phyloP scores from a whole-genome alignment of 2,329 filamentous ascomycete species.

The Claviceps africana region DNA sequence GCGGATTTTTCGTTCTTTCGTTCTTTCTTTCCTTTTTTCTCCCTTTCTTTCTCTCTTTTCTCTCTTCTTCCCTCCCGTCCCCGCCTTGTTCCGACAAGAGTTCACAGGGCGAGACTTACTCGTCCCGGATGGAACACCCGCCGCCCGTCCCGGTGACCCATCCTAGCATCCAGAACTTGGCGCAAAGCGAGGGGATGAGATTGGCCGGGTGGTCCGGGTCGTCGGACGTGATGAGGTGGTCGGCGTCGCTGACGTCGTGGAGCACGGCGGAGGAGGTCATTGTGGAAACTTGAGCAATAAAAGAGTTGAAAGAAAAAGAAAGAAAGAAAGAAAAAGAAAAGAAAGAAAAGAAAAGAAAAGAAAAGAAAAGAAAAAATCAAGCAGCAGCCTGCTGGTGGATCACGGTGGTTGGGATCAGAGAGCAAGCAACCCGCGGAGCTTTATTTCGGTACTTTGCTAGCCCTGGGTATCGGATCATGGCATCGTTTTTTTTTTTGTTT shows the following conservation, averaged over 20 bases:
- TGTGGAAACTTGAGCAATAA: not conserved
- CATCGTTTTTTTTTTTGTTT: no score
- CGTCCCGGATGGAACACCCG: slow-evolving; percentile 60
- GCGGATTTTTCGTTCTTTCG: not conserved
- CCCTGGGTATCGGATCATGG: no score
- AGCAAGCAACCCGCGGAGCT: no score
- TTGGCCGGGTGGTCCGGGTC: slow-evolving; percentile 87
- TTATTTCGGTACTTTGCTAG: no score
- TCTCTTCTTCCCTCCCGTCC: not conserved
- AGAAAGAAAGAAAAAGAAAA: not conserved
- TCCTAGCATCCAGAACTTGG: slow-evolving; percentile 87
- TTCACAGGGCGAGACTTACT: slow-evolving; percentile 25
- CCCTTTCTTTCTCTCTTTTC: not conserved
- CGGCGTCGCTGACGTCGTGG: slow-evolving; percentile 11
- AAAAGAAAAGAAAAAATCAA: not conserved
- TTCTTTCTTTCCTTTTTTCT: not conserved
- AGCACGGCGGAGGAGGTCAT: not conserved
- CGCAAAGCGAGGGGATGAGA: slow-evolving; percentile 82
- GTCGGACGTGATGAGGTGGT: slow-evolving; percentile 44
- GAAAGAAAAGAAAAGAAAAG: no score
- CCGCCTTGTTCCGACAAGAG: not conserved
- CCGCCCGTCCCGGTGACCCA: slow-evolving; percentile 87
- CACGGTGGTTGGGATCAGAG: no score
- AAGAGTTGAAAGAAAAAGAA: not conserved
- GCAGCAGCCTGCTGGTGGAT: no score